These are phyloP conservation scores for Quercus dentata DNA, from an alignment of 306 rosid species.

Conservation along the genomic window DNA sequence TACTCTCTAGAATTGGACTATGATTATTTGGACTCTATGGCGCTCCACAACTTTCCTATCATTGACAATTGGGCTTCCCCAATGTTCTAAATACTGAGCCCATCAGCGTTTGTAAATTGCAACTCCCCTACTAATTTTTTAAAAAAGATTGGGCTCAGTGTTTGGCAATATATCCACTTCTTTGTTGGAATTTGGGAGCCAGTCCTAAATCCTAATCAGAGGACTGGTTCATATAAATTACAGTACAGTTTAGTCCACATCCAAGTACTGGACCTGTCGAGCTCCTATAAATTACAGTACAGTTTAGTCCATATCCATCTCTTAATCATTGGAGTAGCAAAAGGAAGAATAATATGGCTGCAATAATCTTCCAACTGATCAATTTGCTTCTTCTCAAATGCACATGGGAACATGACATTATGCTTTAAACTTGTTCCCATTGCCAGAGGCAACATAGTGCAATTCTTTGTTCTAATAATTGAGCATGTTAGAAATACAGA, in stretches of 20 bases:
- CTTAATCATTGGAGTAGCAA: neutral
- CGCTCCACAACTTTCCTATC: no score
- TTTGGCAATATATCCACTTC: no score
- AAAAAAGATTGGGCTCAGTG: no score
- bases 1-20: no score
- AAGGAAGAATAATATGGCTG: neutral
- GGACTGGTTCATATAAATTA: neutral
- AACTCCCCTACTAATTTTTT: no score
- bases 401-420: slow-evolving; percentile 28
- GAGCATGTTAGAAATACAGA: no score
- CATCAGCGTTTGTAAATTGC: no score
- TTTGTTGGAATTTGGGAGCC: no score
- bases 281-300: neutral
- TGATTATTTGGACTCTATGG: no score
- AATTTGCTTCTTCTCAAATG: slow-evolving; percentile 15
- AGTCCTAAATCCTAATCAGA: no score
- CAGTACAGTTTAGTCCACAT: neutral
- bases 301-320: neutral
- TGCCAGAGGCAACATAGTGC: slow-evolving; percentile 11
- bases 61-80: no score
- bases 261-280: neutral
- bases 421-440: slow-evolving; percentile 17
- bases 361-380: slow-evolving; percentile 8
- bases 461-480: slow-evolving; percentile 29
- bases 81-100: no score